Evolutionary conservation across 305 asterid genomes (phyloP), one percentile per base, ranked within the genome.

Genomic region (Stenogyne calaminthoides): DNA sequence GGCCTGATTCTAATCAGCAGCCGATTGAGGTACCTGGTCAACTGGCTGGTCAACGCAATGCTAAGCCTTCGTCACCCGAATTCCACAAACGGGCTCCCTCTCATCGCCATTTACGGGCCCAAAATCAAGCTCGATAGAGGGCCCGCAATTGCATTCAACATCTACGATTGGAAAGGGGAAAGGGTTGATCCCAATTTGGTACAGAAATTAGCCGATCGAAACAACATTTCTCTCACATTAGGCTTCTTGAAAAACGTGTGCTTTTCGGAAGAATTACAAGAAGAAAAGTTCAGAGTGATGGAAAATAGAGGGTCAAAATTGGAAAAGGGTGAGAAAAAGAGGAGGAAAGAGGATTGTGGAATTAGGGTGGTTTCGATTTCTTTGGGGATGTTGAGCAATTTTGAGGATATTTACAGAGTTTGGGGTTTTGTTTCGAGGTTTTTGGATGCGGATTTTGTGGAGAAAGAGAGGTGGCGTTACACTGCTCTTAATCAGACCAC

Each of bases 381-480:
- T 5, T 14, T 89, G 2, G 92, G 88, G 4, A 78, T 89, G 83
- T 46, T 88, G 87, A 88, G 78, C n/a, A 78, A 88, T 61, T 89
- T 91, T 68, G 93, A 89, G 40, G 98, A 91, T 36, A 60, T 91
- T 84, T 85, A 88, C 2, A 85, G 88, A 71, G 15, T 91, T 7
- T 93, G 98, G 98, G 87, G 69, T 4, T 93, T 91, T 71, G 75
- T 91, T 70, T 78, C 97, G 10, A 86, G 88, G 80, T 93, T 93
- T 66, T 72, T 91, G 80, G 98, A 93, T 80, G 98, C 97, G 9
- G 98, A 93, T 88, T 93, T 88, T 78, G 91, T 91, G 74, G 96
- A 91, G 92, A 93, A 91, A 69, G 96, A 93, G 63, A 82, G 86
- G 34, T 91, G 97, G 97, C 89, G 97, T 68, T 93, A 93, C 67